Evolutionary conservation across 2,329 filamentous ascomycete genomes (phyloP), one percentile per base, ranked within the genome.

Genomic region (Monosporascus sp.): DNA sequence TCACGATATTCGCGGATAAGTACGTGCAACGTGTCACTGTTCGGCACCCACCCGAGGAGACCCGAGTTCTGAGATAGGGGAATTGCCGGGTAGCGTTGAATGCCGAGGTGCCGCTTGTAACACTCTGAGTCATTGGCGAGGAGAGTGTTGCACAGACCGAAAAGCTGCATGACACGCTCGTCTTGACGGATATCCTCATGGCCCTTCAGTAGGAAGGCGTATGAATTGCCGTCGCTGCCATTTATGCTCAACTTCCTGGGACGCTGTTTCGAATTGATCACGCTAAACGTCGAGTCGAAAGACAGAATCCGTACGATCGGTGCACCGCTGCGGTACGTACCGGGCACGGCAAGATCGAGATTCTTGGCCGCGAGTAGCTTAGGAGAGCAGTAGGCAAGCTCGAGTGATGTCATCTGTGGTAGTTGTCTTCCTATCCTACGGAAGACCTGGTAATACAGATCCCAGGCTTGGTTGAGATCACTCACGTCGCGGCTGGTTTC

Each of bases 131-230:
- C 95, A 66, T 93, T 93, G 46, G 90, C 82, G 43, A 99, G 83
- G 2, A 99, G 82, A 0, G 95, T 99, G 71, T 99, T 99, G 75
- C 93, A 94, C 16, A 99, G 83, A 41, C 94, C 94, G 67, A 99
- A 99, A 37, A 99, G 82, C 73, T 99, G 94, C 95, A 99, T 99
- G 62, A 99, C 94, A 73, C 95, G 87, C 73, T 99, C 94, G 67
- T 99, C 94, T 72, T 99, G 94, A 55, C 94, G 88, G 60, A 99
- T 97, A 76, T 99, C 94, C 74, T 99, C 94, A 66, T 99, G 95
- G n/a, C 94, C 94, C 77, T 99, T 99, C 64, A 99, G 83, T 54
- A 90, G 74, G 75, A 96, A 97, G 49, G 90, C 87, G 69, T 97
- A 97, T 3, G 85, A 83, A 57, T 82, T 84, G 54, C 94, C 94